phyloP scores from a whole-genome alignment of 345 rosid genomes.

The Corchorus capsularis region DNA sequence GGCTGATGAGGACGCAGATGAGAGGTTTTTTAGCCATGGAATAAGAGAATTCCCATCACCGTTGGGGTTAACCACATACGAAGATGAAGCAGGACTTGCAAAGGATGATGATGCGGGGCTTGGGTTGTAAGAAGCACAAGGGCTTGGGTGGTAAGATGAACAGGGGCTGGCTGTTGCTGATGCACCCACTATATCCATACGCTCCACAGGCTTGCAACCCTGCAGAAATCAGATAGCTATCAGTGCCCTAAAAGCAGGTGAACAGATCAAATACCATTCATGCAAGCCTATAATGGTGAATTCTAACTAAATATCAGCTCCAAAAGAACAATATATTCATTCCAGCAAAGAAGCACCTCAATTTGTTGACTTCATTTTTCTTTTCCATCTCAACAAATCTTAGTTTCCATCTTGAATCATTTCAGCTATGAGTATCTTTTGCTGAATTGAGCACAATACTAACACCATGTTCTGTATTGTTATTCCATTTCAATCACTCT shows the following conservation, averaged over 20 bases:
- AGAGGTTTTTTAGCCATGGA: slow-evolving; percentile 94
- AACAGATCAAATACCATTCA: not conserved
- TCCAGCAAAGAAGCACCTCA: not conserved
- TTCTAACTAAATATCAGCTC: not conserved
- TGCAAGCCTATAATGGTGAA: not conserved
- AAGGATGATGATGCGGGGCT: slow-evolving; percentile 91
- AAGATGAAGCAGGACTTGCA: slow-evolving; percentile 83
- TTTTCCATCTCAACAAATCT: not conserved
- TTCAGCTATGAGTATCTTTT: not conserved
- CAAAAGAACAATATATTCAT: not conserved
- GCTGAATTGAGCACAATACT: not conserved
- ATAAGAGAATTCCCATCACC: slow-evolving; percentile 76
- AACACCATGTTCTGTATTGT: not conserved
- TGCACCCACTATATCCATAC: slow-evolving; percentile 65
- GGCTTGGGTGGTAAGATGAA: slow-evolving; percentile 83
- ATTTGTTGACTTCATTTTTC: not conserved
- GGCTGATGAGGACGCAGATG: slow-evolving; percentile 85
- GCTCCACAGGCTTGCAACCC: slow-evolving; percentile 93
- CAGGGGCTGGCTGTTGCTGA: slow-evolving; percentile 81
- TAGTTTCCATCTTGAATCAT: not conserved
- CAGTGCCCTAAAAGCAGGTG: not conserved
- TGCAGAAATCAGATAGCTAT: slow-evolving; percentile 28
- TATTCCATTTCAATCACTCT: not conserved
- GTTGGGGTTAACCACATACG: slow-evolving; percentile 55
- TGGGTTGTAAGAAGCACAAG: slow-evolving; percentile 75